Conservation (phyloP, 306 rosid genomes). For the Comarum palustre region DNA sequence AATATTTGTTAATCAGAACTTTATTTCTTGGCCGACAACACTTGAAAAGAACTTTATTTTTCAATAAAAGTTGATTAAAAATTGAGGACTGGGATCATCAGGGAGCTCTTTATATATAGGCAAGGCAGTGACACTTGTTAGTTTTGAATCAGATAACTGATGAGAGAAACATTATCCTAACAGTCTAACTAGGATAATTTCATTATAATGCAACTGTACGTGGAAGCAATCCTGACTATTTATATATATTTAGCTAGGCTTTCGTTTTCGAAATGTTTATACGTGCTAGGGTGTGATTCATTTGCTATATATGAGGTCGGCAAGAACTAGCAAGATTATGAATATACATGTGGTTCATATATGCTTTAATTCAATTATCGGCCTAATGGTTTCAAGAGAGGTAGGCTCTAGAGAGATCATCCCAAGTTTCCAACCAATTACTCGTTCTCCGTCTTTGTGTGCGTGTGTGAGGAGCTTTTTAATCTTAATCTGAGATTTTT, state of each 20-base stretch:
- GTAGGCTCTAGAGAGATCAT: not conserved
- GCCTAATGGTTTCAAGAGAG: not conserved
- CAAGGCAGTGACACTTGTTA: too few relatives aligned
- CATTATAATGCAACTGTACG: not conserved
- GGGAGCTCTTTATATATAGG: not conserved
- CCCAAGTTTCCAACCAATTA: not conserved
- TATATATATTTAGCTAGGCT: not conserved
- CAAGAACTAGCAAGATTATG: not conserved
- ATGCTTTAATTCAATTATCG: not conserved
- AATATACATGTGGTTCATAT: not conserved
- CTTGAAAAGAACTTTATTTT: not conserved
- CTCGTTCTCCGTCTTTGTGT: not conserved
- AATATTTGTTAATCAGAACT: not conserved
- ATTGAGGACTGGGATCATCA: not conserved
- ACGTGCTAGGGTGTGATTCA: not conserved
- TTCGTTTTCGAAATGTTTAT: not conserved
- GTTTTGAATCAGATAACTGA: not conserved
- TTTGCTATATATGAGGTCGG: not conserved
- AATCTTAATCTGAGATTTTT: not conserved
- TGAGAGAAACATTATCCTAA: not conserved
- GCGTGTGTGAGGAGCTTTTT: not conserved
- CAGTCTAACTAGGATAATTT: not conserved
- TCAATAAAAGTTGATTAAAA: not conserved
- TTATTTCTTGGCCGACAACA: not conserved
- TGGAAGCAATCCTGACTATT: not conserved